These are phyloP conservation scores for Acanthamoeba culbertsoni DNA, from an alignment of 208 protist genomes.

Conservation along the genomic window DNA sequence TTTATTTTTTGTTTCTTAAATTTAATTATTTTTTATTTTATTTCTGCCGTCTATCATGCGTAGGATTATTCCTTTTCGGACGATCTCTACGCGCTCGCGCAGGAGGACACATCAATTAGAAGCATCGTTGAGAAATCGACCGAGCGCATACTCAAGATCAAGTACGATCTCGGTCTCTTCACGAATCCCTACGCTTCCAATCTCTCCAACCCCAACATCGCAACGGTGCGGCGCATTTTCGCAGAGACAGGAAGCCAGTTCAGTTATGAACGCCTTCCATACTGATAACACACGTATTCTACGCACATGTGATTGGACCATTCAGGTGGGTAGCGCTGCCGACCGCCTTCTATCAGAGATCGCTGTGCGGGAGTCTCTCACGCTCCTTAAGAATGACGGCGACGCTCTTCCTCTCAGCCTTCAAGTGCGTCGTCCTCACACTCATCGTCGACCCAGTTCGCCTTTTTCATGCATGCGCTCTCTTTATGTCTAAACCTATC, in stretches of 20 bases:
- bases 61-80: conserved; percentile 43
- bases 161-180: conserved; percentile 66
- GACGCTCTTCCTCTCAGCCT: background rate
- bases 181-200: conserved; percentile 61
- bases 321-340: background rate
- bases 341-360: background rate
- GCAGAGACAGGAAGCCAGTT: too few relatives aligned
- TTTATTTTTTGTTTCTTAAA: background rate
- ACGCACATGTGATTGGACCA: background rate
- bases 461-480: too few relatives aligned
- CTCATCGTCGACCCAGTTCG: background rate
- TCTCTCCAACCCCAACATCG: conserved; percentile 56
- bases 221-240: background rate
- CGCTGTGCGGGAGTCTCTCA: background rate
- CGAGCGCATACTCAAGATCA: conserved; percentile 64
- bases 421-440: background rate
- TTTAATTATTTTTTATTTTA: background rate
- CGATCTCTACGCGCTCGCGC: background rate
- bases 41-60: background rate
- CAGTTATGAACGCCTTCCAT: too few relatives aligned
- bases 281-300: too few relatives aligned
- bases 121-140: background rate
- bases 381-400: background rate
- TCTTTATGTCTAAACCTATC: background rate
- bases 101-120: background rate